These are phyloP conservation scores for Phytophthora hibernalis DNA, from an alignment of 352 stramenopile species.

Conservation along the genomic window DNA sequence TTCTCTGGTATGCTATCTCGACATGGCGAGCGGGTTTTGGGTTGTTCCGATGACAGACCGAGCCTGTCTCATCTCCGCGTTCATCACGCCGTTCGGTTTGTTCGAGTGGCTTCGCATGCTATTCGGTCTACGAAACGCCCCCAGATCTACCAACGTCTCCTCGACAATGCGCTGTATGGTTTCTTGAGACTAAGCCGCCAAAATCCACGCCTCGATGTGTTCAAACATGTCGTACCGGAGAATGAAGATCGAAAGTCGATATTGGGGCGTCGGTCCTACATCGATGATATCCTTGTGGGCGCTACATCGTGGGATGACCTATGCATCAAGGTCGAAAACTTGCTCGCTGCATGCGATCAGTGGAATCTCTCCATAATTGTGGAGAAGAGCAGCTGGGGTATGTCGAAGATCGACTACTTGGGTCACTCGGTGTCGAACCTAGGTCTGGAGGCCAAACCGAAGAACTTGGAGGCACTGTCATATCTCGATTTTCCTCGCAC, in stretches of 20 bases:
- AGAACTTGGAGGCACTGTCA: constrained; percentile 6
- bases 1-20: no score
- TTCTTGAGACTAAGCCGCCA: no score
- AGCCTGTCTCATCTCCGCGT: no score
- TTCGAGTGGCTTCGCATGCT: no score
- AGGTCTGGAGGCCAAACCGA: constrained; percentile 17
- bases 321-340: constrained; percentile 6
- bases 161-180: no score
- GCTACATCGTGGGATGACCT: constrained; percentile 14
- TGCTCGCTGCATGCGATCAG: constrained; percentile 17
- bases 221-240: no score
- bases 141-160: no score
- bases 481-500: constrained; percentile 15
- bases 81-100: no score
- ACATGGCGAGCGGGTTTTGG: no score
- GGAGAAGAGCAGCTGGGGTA: constrained; percentile 24
- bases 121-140: no score
- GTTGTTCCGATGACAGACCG: no score
- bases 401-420: constrained; percentile 20
- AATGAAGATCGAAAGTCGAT: not conserved
- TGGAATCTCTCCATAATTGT: constrained; percentile 34
- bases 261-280: constrained; percentile 25
- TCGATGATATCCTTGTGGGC: constrained; percentile 32
- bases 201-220: no score
- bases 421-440: constrained; percentile 15